Evolutionary conservation across 2,329 filamentous ascomycete species (phyloP), one percentile per base, ranked within the genome.

Genomic region (Acrocalymma vagum): DNA sequence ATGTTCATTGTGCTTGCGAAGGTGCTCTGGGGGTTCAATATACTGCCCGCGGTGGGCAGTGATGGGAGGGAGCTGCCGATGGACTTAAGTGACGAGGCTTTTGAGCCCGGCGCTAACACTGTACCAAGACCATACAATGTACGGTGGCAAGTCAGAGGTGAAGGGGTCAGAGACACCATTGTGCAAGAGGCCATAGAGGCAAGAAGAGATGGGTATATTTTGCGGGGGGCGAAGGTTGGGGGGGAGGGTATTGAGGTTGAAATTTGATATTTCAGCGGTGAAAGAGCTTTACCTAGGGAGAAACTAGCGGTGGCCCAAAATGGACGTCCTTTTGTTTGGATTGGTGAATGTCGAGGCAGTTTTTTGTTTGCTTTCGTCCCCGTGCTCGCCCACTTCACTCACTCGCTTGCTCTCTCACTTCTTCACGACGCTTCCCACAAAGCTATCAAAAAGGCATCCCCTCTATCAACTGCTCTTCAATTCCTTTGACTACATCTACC

Each of bases 1-100:
- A 51, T 77, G 23, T 77, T 67, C 42, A 52, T 76, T 27, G 70
- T 59, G 21, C 55, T 76, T 8, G 75, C 70, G 0, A 76, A 76
- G 28, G 57, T 71, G 0, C 52, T 84, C 2, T 73, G 80, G 1
- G 74, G 71, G 0, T 81, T 82, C 37, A 63, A 71, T 8, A 65
- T 80, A 5, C 36, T 48, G 13, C 74, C 75, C 38, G 55, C 59
- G 0, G 14, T 72, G 13, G 65, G 67, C 22, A 36, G 43, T 11
- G 49, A 67, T 1, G 77, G 71, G 0, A 61, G 44, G 8, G 69
- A 71, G 28, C 48, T 72, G 0, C 65, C 63, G 8, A 48, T 71
- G 9, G 66, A 70, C 50, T 36, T 62, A 6, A 57, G 59, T 22
- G 68, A 72, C 39, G 53, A 60, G 16, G 67, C 67, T 4, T 71